Conservation (phyloP, 345 rosid species). For the Cardiospermum halicacabum region DNA sequence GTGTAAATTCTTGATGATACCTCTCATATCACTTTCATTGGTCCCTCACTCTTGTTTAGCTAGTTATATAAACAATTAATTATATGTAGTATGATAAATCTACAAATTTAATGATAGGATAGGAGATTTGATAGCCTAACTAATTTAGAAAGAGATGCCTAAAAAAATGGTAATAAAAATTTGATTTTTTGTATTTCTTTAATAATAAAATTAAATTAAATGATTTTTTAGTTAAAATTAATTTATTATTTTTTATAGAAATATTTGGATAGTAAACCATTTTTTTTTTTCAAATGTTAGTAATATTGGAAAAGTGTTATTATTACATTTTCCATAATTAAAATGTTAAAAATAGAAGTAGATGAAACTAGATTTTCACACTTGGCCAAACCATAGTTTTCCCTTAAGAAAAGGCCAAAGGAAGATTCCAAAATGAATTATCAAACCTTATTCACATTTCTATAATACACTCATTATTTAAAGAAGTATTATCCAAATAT, state of each 20-base stretch:
- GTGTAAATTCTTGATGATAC: too few species aligned
- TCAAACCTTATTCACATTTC: not conserved
- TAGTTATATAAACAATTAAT: not conserved
- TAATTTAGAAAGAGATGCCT: not conserved
- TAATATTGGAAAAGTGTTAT: not conserved
- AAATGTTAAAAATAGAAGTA: not conserved
- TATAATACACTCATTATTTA: too few species aligned
- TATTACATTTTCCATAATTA: not conserved
- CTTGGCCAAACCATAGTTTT: not conserved
- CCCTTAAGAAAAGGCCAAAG: not conserved
- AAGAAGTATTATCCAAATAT: too few species aligned
- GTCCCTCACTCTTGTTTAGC: not conserved
- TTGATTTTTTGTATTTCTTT: too few species aligned
- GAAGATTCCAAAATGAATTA: not conserved
- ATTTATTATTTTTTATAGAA: too few species aligned
- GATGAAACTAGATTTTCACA: not conserved
- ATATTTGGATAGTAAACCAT: too few species aligned
- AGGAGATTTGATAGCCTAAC: not conserved
- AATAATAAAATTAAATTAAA: too few species aligned
- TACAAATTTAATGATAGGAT: not conserved
- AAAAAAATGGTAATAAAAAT: too few species aligned
- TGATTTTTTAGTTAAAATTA: too few species aligned
- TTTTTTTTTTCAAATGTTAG: too few species aligned
- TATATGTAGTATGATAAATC: not conserved
- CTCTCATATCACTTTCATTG: not conserved